Evolutionary conservation across 345 rosid genomes (phyloP), one percentile per base, ranked within the genome.

Genomic region (Citrus trifoliata): DNA sequence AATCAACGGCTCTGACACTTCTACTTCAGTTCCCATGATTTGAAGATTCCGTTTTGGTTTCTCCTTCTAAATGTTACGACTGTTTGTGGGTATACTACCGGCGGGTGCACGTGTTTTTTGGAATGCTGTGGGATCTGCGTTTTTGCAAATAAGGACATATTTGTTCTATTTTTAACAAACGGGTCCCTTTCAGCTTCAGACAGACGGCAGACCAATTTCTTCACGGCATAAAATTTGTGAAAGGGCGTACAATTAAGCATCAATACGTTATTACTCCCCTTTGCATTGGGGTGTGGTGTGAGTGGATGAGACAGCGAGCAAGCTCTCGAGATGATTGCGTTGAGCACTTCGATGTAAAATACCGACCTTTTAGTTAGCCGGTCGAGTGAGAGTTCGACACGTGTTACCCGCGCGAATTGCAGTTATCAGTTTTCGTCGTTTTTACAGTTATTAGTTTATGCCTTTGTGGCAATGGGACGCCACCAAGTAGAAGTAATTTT

Each of bases 11-110:
- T 75, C 78, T 2, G 85, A 82, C 58, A 58, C 75, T 33, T 78
- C 79, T 69, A 35, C 86, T 80, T 85, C 93, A 46, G 91, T 89
- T 79, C 88, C 97, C 97, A 93, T 95, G 67, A 38, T 51, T 33
- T 24, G 10, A 4, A 16, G 46, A 42, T 46, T 53, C 70, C 40
- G 21, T 28, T 58, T 9, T 24, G 21, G 51, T 3, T 1, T 64
- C 2, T n/a, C n/a, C 38, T 59, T 0, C 25, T 3, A 12, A 59
- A 59, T 59, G 28, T 8, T 59, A 59, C 0, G 7, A 59, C 28
- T 9, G 27, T 2, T 7, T 0, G 10, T n/a, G 14, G 25, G 24
- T 8, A 8, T n/a, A 58, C 56, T 0, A 4, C 22, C 2, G 22
- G 22, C 7, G 56, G 22, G 18, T 1, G 5, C 7, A 18, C 22